These are phyloP conservation scores for Phascolomyces articulosus DNA, from an alignment of 371 early-diverging fungal species.

Conservation along the genomic window DNA sequence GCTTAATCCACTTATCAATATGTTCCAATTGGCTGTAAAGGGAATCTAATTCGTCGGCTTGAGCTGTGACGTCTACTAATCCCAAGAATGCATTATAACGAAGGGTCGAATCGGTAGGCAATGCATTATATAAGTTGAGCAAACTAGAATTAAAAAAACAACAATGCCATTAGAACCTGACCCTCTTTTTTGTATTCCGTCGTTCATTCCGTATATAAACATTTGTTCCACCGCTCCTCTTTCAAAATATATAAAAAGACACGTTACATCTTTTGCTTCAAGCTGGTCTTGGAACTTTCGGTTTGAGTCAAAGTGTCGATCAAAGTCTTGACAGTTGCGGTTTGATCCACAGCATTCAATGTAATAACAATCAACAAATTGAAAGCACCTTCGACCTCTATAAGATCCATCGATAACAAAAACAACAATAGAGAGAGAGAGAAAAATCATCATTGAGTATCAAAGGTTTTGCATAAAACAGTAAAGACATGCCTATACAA, in stretches of 20 bases:
- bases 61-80: slow-evolving; percentile 76
- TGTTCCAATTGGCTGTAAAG: slow-evolving; percentile 67
- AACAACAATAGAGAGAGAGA: background rate
- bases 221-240: too few species aligned
- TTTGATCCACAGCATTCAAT: slow-evolving; percentile 34
- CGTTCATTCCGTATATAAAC: background rate
- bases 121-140: slow-evolving; percentile 81
- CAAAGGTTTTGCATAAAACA: too few species aligned
- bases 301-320: slow-evolving; percentile 57
- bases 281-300: slow-evolving; percentile 50
- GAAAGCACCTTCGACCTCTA: slow-evolving; percentile 76
- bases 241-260: background rate
- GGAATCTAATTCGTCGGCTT: slow-evolving; percentile 73
- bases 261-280: slow-evolving; percentile 67
- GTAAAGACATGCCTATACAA: too few species aligned
- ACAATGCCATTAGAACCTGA: too few species aligned
- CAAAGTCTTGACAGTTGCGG: slow-evolving; percentile 52
- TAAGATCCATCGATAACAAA: background rate
- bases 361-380: slow-evolving; percentile 72
- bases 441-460: too few species aligned
- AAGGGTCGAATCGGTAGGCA: slow-evolving; percentile 64
- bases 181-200: too few species aligned
- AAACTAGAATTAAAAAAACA: slow-evolving; percentile 52
- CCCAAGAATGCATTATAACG: slow-evolving; percentile 76
- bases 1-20: slow-evolving; percentile 69